Base-by-base conservation (phyloP, 2,329 filamentous ascomycete genomes). In the Orbilia oligospora region DNA sequence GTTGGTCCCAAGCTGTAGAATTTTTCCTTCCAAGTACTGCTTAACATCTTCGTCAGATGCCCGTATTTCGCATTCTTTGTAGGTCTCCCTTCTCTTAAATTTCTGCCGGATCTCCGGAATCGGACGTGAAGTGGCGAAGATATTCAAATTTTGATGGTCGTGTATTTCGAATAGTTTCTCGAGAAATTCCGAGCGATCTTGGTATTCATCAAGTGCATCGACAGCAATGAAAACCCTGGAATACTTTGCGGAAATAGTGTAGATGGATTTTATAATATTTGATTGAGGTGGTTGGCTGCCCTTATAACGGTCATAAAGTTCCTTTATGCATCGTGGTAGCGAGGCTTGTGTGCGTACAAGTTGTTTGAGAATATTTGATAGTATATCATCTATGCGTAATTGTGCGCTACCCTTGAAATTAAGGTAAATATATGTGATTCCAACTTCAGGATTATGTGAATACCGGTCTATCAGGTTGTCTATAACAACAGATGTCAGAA, bases 401-500 rank as follows among this genome's bases (percentile, higher is more conserved):
- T n/a, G 3, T n/a, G 14, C 27, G 20, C 38, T 58, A 18, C 24
- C 6, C 24, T 56, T 56, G 36, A 69, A 69, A 27, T 58, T 69
- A n/a, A 48, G 49, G 24, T 58, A 69, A 16, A 69, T 48, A 22
- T 69, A 69, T 2, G 18, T 36, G 18, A 69, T 56, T 1, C 48
- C 66, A 27, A 70, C n/a, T 0, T 6, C 66, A 0, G 14, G 16
- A 10, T 58, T 41, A 24, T 69, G 22, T 10, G 18, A 27, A 44
- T 83, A 84, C 1, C 33, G 44, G 0, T 30, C 67, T 3, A 12
- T 14, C 1, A 88, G 81, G 20, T 87, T 9, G 1, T 88, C 83
- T 0, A 88, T 80, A 0, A 86, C 83, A 9, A 85, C 84, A 0
- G 86, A 84, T 0, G 85, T 81, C 0, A 86, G 67, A 3, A 87